A percentile compares a stretch with the other conserved stretches of the same genome.
Conservation (phyloP, 331 rosid species). For the Saraca asoca region DNA sequence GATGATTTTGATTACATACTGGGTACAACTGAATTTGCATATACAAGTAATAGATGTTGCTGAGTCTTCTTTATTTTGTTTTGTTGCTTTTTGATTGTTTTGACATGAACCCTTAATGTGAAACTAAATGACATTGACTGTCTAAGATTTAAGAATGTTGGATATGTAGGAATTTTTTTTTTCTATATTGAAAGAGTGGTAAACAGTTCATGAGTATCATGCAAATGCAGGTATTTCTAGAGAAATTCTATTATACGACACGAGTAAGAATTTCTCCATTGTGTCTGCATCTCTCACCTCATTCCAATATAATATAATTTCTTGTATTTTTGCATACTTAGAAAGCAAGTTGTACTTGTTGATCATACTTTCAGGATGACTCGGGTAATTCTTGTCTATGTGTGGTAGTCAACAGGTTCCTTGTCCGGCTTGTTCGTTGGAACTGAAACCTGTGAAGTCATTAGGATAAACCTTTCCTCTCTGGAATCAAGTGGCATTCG, state of each 20-base stretch:
- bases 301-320: no score
- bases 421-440: background rate
- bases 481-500: no score
- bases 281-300: no score
- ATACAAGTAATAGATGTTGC: conserved; percentile 20
- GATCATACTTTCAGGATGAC: background rate
- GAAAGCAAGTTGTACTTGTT: conserved; percentile 1
- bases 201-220: no score
- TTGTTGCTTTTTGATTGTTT: background rate
- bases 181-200: background rate
- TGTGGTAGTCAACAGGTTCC: background rate
- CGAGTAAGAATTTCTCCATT: background rate
- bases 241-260: background rate
- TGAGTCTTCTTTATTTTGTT: background rate
- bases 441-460: conserved; percentile 5
- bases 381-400: background rate
- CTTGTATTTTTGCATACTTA: background rate
- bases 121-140: background rate
- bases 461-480: background rate
- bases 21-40: conserved; percentile 13
- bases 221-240: no score
- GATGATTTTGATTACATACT: conserved; percentile 17
- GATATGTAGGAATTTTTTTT: background rate
- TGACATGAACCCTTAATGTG: background rate
- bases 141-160: background rate